phyloP scores from a whole-genome alignment of 1,284 basidiomycete species.

The Puccinia triticina region DNA sequence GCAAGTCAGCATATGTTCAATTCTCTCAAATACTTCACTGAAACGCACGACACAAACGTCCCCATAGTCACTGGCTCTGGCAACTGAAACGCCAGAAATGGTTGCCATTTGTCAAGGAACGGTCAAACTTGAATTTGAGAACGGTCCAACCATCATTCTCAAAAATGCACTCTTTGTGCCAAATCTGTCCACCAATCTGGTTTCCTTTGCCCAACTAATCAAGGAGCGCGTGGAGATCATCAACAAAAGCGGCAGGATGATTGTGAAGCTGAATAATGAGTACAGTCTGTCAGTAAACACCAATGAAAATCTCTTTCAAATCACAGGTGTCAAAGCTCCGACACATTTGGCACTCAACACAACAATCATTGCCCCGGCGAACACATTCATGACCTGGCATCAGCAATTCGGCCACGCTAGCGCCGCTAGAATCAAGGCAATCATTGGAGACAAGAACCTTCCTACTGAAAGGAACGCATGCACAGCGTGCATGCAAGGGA shows the following conservation, averaged over 20 bases:
- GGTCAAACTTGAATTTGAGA: background rate
- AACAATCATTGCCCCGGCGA: background rate
- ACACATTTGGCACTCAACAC: no score
- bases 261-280: background rate
- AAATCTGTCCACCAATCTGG: background rate
- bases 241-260: background rate
- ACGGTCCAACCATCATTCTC: background rate
- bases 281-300: background rate
- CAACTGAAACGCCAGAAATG: background rate
- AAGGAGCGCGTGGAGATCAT: background rate
- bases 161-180: background rate
- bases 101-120: background rate
- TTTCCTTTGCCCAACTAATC: background rate
- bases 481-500: background rate
- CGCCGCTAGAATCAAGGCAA: background rate
- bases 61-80: background rate
- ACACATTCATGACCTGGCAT: background rate
- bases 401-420: background rate
- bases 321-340: background rate
- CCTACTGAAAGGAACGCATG: background rate
- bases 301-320: background rate
- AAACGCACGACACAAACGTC: background rate
- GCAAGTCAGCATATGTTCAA: slow-evolving; percentile 25
- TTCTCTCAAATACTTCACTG: background rate
- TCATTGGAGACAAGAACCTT: background rate